Base-by-base conservation (phyloP, 2,329 filamentous ascomycete species). In the Botryotinia calthae region DNA sequence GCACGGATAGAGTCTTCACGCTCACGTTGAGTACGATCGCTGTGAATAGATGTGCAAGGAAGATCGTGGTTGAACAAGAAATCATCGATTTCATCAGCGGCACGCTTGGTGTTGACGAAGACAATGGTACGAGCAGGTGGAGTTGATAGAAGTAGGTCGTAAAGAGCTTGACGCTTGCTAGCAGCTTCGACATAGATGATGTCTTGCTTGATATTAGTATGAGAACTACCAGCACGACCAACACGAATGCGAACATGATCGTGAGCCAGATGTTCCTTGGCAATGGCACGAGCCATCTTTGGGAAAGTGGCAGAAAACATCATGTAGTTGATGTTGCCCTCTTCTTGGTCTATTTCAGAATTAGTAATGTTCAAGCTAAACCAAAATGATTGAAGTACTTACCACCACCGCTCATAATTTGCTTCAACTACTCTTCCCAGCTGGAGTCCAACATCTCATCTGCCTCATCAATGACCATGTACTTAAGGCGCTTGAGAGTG, bases 231-330 rank as follows among this genome's bases (percentile, higher is more conserved):
- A 40, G 94, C 89, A 78, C 95, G 93, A 44, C 96, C 96, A 75
- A 98, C 92, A 61, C 90, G 91, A 81, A 99, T 90, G 34, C 92
- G 93, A 68, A 97, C 86, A 78, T 94, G 90, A 59, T 93, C 89
- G 18, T 88, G 85, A 0, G 91, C 86, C 73, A 99, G 88, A 79
- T 95, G 93, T 42, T 92, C 86, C 73, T 89, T 90, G 18, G 95
- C 95, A 22, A 98, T 84, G 37, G 91, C 86, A 44, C 94, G 93
- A 75, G 93, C 89, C 0, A 84, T 85, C 83, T 92, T 94, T 58
- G 95, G 93, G 82, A 99, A 98, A 0, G 96, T 98, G 0, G 96
- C 96, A 0, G 94, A 97, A 82, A 98, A 98, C 84, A 99, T 91
- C 82, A 97, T 86, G 81, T 90, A 91, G 72, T 86, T 88, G 77